Percentiles rank a stretch among this genome's conserved stretches.
Conservation (phyloP, 2,329 filamentous ascomycete genomes). For the Calonectria naviculata region DNA sequence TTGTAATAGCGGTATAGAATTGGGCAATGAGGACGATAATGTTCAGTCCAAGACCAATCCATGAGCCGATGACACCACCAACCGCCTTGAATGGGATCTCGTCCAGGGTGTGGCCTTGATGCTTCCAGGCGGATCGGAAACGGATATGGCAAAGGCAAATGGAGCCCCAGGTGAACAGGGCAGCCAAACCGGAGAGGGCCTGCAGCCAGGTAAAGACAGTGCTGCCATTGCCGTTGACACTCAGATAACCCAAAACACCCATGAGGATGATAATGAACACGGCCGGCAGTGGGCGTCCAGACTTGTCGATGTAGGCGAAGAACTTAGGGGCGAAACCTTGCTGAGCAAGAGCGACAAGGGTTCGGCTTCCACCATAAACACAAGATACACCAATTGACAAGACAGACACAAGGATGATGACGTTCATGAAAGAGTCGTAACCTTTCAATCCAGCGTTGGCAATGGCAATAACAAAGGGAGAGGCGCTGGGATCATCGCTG, state of each 20-base stretch:
- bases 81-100: constrained; percentile 75
- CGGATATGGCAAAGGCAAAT: constrained; percentile 77
- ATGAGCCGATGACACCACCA: constrained; percentile 72
- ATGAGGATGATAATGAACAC: constrained; percentile 60
- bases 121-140: constrained; percentile 72
- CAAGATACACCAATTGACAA: constrained; percentile 69
- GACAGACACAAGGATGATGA: constrained; percentile 68
- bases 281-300: constrained; percentile 65
- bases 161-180: constrained; percentile 76
- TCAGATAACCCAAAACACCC: constrained; percentile 62
- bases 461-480: constrained; percentile 69
- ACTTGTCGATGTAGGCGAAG: constrained; percentile 67
- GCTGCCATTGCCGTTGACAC: constrained; percentile 55
- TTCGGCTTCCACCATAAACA: constrained; percentile 70
- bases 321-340: constrained; percentile 68
- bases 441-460: constrained; percentile 63
- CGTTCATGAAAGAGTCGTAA: constrained; percentile 68
- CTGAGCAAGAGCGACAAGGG: constrained; percentile 68
- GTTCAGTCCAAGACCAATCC: constrained; percentile 69
- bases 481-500: constrained; percentile 47
- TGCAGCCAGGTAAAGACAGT: constrained; percentile 74
- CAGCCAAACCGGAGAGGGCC: constrained; percentile 72
- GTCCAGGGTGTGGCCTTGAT: constrained; percentile 70
- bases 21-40: constrained; percentile 67
- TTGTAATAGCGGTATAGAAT: constrained; percentile 60